Conservation (phyloP, 768 basidiomycete genomes). For the Exsudoporus frostii region DNA sequence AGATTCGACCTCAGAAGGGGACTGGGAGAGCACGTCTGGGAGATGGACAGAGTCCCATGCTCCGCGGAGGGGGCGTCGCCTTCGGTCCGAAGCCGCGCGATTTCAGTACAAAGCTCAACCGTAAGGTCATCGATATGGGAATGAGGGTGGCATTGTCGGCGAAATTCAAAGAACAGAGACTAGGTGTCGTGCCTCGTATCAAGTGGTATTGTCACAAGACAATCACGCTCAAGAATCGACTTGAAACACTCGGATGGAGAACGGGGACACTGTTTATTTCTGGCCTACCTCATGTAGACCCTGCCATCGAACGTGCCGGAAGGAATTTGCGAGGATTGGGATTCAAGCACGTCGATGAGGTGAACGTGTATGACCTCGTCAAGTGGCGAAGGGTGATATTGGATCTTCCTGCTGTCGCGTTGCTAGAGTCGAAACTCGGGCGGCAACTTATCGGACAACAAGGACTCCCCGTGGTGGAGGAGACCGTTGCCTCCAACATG, state of each 20-base stretch:
- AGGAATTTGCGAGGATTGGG: conserved; percentile 71
- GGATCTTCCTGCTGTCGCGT: conserved; percentile 80
- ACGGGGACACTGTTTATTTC: conserved; percentile 73
- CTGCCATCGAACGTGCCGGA: conserved; percentile 57
- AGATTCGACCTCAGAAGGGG: conserved; percentile 91
- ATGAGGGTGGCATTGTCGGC: conserved; percentile 86
- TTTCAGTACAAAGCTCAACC: conserved; percentile 88
- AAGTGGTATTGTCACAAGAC: conserved; percentile 76
- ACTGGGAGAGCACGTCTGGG: conserved; percentile 87
- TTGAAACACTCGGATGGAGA: conserved; percentile 62
- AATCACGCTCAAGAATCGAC: conserved; percentile 56
- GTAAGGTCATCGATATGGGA: conserved; percentile 91
- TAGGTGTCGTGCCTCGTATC: conserved; percentile 73
- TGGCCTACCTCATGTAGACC: conserved; percentile 53
- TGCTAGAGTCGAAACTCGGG: conserved; percentile 61
- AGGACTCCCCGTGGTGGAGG: conserved; percentile 6
- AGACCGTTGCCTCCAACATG: not conserved
- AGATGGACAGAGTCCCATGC: conserved; percentile 82
- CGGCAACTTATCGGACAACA: conserved; percentile 29
- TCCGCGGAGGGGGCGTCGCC: conserved; percentile 87
- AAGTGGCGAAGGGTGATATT: conserved; percentile 81
- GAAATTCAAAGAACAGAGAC: conserved; percentile 68
- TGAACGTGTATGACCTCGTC: conserved; percentile 79
- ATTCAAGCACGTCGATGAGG: conserved; percentile 57
- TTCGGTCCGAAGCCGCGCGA: conserved; percentile 91